phyloP scores from a whole-genome alignment of 345 rosid species.

The Camelina hispida region DNA sequence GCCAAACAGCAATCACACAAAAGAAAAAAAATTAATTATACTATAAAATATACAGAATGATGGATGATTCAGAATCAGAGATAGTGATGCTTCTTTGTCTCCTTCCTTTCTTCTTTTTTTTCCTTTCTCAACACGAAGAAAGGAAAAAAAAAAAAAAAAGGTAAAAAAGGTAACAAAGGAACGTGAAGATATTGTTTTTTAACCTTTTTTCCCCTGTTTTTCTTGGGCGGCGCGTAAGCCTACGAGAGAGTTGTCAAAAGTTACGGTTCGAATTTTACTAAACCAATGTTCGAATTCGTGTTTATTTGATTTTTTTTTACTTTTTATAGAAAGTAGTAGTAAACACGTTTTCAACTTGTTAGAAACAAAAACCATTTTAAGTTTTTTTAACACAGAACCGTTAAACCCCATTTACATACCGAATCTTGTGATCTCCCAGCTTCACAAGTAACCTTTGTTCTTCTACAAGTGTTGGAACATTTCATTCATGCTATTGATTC shows the following conservation, averaged over 20 bases:
- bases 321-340: neutral
- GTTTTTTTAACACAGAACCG: no score
- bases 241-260: neutral
- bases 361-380: neutral
- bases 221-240: conserved; percentile 8
- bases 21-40: no score
- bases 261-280: neutral
- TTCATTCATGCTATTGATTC: neutral
- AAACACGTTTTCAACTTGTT: neutral
- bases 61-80: conserved; percentile 21
- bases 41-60: conserved; percentile 6
- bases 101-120: neutral
- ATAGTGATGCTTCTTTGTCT: conserved; percentile 36
- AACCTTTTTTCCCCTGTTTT: conserved; percentile 3
- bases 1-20: conserved; percentile 37
- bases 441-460: neutral
- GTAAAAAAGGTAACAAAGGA: neutral
- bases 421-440: neutral
- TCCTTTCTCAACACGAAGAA: conserved; percentile 1
- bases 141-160: neutral
- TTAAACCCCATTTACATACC: neutral
- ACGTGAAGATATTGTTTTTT: conserved; percentile 7
- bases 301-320: neutral
- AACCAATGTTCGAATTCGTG: neutral
- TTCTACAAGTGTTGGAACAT: neutral